Evolutionary conservation across 2,329 filamentous ascomycete species (phyloP).

Genomic region (Mollisiaceae sp.): DNA sequence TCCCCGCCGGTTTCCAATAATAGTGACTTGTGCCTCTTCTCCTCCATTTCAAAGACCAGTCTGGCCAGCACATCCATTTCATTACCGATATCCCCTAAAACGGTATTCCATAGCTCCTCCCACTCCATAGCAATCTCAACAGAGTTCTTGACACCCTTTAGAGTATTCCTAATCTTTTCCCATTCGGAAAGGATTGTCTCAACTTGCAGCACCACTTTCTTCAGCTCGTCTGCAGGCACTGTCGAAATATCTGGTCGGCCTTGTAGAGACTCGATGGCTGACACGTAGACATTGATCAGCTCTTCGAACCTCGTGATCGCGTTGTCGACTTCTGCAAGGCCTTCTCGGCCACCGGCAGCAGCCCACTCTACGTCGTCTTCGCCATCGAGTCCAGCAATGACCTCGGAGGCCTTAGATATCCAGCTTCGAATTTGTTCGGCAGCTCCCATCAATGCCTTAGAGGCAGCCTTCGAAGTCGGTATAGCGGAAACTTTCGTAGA

Average conservation of each 20-base stretch:
- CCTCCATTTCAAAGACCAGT: conserved; percentile 97
- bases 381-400: conserved; percentile 85
- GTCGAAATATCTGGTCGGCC: conserved; percentile 73
- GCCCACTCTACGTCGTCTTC: conserved; percentile 99
- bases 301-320: conserved; percentile 85
- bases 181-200: conserved; percentile 85
- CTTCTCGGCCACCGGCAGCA: conserved; percentile 82
- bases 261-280: conserved; percentile 92
- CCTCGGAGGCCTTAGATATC: conserved; percentile 91
- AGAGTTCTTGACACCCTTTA: conserved; percentile 83
- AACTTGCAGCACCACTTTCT: conserved; percentile 83
- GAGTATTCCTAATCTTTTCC: conserved; percentile 77
- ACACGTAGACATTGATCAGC: conserved; percentile 89
- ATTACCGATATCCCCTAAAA: conserved; percentile 89
- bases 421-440: conserved; percentile 92
- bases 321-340: conserved; percentile 72
- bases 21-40: conserved; percentile 83
- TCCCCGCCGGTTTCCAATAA: conserved; percentile 66
- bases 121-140: conserved; percentile 99
- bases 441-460: conserved; percentile 81
- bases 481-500: conserved; percentile 85
- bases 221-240: conserved; percentile 74
- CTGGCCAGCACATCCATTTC: conserved; percentile 82
- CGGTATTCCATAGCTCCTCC: conserved; percentile 95
- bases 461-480: conserved; percentile 81